Conservation (phyloP, 345 rosid genomes). For the Eucalyptus shirleyi region DNA sequence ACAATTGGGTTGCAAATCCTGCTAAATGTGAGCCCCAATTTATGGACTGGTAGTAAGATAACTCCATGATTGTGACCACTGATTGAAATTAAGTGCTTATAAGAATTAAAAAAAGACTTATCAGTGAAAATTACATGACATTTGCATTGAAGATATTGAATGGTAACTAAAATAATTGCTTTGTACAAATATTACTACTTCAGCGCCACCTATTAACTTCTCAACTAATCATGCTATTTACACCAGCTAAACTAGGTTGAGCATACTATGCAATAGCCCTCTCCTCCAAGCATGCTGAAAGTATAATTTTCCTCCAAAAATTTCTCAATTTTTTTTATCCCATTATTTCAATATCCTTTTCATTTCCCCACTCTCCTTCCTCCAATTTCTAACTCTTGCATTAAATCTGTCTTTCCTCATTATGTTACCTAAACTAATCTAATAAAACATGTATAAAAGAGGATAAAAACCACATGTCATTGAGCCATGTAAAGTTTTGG, state of each 20-base stretch:
- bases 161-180: not conserved
- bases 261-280: not conserved
- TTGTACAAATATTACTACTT: not conserved
- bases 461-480: not conserved
- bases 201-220: not conserved
- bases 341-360: not conserved
- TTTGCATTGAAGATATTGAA: not conserved
- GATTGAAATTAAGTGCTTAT: not conserved
- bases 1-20: not conserved
- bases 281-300: not conserved
- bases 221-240: not conserved
- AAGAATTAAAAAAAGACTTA: not conserved
- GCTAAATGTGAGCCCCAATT: not conserved
- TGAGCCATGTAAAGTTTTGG: not conserved
- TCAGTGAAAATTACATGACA: not conserved
- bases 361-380: not conserved
- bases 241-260: not conserved
- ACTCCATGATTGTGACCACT: not conserved
- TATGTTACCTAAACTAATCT: not conserved
- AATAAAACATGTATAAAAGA: not conserved
- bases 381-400: not conserved
- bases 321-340: not conserved
- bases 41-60: not conserved
- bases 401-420: not conserved
- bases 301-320: not conserved